These are phyloP conservation scores for Dendrobium catenatum DNA, from an alignment of 106 monocot genomes.

Conservation along the genomic window DNA sequence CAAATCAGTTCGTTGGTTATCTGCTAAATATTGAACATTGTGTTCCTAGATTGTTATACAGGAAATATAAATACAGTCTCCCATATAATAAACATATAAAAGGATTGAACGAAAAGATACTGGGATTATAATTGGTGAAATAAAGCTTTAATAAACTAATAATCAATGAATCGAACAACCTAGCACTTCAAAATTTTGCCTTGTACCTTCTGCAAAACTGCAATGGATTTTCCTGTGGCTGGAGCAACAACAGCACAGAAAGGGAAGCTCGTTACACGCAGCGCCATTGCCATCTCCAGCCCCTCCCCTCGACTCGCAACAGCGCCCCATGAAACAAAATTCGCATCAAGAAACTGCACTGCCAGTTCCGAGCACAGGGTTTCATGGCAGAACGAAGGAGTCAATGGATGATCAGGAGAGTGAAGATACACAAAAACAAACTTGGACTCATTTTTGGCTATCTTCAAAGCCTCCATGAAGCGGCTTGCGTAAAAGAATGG, in stretches of 20 bases:
- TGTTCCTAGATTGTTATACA: no score
- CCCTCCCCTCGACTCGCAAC: constrained; percentile 16
- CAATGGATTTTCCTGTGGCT: constrained; percentile 8
- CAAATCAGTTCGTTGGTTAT: no score
- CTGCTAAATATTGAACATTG: no score
- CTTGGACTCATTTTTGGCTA: constrained; percentile 23
- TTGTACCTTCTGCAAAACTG: constrained; percentile 27
- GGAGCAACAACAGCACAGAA: constrained; percentile 30
- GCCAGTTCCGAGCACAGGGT: constrained; percentile 26
- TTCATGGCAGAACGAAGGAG: constrained; percentile 18
- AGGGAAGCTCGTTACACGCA: constrained; percentile 21
- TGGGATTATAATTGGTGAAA: background rate
- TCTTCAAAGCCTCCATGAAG: constrained; percentile 18
- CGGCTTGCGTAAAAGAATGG: constrained; percentile 29
- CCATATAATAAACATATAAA: no score
- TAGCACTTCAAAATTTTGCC: no score
- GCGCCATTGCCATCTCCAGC: constrained; percentile 5
- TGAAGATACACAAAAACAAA: constrained; percentile 32
- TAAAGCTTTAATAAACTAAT: background rate
- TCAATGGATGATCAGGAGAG: constrained; percentile 15
- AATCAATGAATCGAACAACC: no score
- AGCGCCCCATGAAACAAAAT: constrained; percentile 33
- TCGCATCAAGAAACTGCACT: constrained; percentile 25
- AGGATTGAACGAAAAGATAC: no score
- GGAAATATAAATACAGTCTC: no score